Conservation (phyloP, 192 early-diverging fungal genomes). For the Gonapodya prolifera region DNA sequence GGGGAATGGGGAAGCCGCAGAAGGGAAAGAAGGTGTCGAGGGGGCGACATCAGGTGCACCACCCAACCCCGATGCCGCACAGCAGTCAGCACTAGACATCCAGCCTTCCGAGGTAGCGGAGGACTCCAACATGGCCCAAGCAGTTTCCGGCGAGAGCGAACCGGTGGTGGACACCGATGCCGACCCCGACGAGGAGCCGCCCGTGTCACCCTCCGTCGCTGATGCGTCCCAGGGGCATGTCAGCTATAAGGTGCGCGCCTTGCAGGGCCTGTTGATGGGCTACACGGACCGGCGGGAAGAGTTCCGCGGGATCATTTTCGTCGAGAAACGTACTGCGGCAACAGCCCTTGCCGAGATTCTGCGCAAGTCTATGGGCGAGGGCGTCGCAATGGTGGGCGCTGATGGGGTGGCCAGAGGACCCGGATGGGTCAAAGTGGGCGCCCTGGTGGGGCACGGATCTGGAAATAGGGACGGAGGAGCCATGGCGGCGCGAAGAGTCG, state of each 20-base stretch:
- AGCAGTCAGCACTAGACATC: no score
- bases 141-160: neutral
- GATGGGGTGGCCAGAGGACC: neutral
- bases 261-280: neutral
- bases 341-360: constrained; percentile 16
- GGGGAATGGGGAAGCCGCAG: neutral
- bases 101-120: no score
- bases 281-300: constrained; percentile 8
- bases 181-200: neutral
- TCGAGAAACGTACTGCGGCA: constrained; percentile 58
- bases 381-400: neutral
- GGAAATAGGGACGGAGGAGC: constrained; percentile 1
- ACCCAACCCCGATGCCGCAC: no score
- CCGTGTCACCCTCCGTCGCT: neutral
- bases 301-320: constrained; percentile 81
- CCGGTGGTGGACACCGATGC: neutral
- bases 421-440: constrained; percentile 17
- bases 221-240: neutral
- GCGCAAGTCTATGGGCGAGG: neutral
- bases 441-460: constrained; percentile 47
- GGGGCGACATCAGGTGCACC: no score
- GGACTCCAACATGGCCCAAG: neutral
- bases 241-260: neutral
- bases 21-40: neutral
- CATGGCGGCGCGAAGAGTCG: constrained; percentile 19